These are phyloP conservation scores for Naganishia vishniacii DNA, from an alignment of 768 basidiomycete species.

Conservation along the genomic window DNA sequence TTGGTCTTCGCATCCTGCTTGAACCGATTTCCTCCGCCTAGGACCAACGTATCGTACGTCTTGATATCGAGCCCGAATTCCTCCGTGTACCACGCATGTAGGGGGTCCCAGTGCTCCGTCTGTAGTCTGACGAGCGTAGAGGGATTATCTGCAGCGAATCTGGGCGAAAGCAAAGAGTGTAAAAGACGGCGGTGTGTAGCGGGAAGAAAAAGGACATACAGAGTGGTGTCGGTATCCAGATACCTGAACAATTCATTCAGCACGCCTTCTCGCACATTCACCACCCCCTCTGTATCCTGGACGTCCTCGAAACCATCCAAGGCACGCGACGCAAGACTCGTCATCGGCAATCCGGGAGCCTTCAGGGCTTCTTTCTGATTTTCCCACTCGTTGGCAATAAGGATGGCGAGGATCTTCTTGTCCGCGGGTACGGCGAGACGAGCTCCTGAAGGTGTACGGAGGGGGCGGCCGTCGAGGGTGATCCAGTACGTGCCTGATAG, in stretches of 20 bases:
- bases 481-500: slow-evolving; percentile 52
- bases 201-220: slow-evolving; percentile 30
- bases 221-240: slow-evolving; percentile 79
- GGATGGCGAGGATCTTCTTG: slow-evolving; percentile 67
- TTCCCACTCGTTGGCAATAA: slow-evolving; percentile 96
- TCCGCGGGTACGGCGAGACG: slow-evolving; percentile 64
- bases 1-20: slow-evolving; percentile 67
- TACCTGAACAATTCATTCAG: slow-evolving; percentile 69
- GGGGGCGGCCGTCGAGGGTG: slow-evolving; percentile 71
- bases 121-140: slow-evolving; percentile 71
- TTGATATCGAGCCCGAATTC: slow-evolving; percentile 63
- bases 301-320: slow-evolving; percentile 68
- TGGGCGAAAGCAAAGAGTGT: slow-evolving; percentile 49
- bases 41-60: slow-evolving; percentile 49
- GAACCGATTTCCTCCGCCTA: slow-evolving; percentile 65
- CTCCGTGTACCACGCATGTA: slow-evolving; percentile 69
- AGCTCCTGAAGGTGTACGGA: slow-evolving; percentile 85
- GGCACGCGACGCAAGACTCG: slow-evolving; percentile 82
- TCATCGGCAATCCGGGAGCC: slow-evolving; percentile 85
- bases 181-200: background rate
- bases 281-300: background rate
- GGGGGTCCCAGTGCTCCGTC: slow-evolving; percentile 76
- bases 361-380: slow-evolving; percentile 78
- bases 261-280: slow-evolving; percentile 58
- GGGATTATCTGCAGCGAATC: slow-evolving; percentile 77